These are phyloP conservation scores for Lecanosticta acicola DNA, from an alignment of 2,329 filamentous ascomycete genomes.

Conservation along the genomic window DNA sequence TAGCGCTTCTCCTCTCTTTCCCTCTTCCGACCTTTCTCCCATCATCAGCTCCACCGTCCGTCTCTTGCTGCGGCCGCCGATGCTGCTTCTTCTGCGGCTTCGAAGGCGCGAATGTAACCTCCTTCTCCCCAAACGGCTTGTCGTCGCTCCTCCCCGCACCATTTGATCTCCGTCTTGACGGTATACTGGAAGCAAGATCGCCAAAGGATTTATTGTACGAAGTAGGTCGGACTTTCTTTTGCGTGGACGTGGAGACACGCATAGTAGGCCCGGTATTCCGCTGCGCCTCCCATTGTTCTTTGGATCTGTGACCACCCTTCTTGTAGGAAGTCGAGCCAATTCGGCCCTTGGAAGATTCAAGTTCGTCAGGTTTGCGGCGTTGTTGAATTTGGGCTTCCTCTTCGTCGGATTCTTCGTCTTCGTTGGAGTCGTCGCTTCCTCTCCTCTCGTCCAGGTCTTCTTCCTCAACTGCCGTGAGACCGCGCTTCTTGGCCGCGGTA, in stretches of 20 bases:
- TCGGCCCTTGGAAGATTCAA: conserved; percentile 39
- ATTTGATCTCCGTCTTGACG: conserved; percentile 20
- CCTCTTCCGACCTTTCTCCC: conserved; percentile 26
- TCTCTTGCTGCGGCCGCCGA: conserved; percentile 21
- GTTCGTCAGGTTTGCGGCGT: conserved; percentile 33
- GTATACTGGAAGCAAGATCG: conserved; percentile 44
- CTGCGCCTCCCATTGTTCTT: conserved; percentile 21
- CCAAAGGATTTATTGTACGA: conserved; percentile 52
- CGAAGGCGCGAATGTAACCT: conserved; percentile 67
- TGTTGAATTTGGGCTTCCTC: conserved; percentile 41
- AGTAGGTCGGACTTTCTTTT: conserved; percentile 33
- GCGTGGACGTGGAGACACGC: conserved; percentile 50
- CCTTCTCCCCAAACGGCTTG: conserved; percentile 49
- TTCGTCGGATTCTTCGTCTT: conserved; percentile 33
- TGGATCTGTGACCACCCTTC: conserved; percentile 47
- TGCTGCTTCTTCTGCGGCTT: conserved; percentile 35
- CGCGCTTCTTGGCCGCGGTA: conserved; percentile 37
- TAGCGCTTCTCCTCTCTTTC: conserved; percentile 62
- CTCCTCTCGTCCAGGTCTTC: conserved; percentile 47
- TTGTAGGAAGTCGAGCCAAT: conserved; percentile 64
- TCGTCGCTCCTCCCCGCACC: conserved; percentile 28
- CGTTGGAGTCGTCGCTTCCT: conserved; percentile 22
- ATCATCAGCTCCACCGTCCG: conserved; percentile 24
- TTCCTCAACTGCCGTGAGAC: conserved; percentile 56
- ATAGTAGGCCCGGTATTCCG: conserved; percentile 42